Evolutionary conservation across 805 yeast species (phyloP), one percentile per base, ranked within the genome.

Genomic region (Sugiyamaella smithiae): DNA sequence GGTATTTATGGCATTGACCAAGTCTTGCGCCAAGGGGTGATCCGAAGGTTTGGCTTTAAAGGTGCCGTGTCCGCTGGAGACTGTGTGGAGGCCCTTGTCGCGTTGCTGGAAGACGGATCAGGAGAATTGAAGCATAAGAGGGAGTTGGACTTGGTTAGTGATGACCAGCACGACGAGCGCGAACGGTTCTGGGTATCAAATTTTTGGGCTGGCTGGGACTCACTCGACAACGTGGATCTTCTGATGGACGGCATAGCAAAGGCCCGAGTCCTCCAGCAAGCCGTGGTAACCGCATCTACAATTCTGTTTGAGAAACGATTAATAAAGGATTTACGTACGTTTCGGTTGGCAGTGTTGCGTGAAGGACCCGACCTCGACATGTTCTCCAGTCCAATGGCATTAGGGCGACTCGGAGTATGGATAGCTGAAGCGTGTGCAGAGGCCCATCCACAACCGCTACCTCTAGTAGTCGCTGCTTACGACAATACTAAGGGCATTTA

Each of bases 11-110:
- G 93, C 4, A 70, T 93, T 25, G 93, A 85, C 49, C 93, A 88
- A 33, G 74, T 93, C 24, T 79, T 86, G 0, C 74, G 90, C 53
- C 90, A 86, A 37, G 98, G 99, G 0, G 89, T 93, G 51, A 75
- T 88, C 5, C 75, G 96, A 51, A 81, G 86, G 4, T 89, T 78
- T 67, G 99, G 99, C 0, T 91, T 77, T 61, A 81, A 85, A 52
- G 97, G 97, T 1, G 80, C 85, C 11, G 72, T 91, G 12, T 81
- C 95, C 32, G 98, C 98, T 0, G 86, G 88, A 66, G 99, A 93
- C 64, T 88, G 85, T 61, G 96, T 87, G 2, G 97, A 93, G 61
- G 79, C 96, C 0, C 69, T 93, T 6, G 78, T 89, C 2, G 97
- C 98, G 1, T 65, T 91, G 46, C 68, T 93, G 20, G 97, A 93